Evolutionary conservation across 495 filamentous ascomycete species (phyloP).

Genomic region (Podospora pseudoanserina): DNA sequence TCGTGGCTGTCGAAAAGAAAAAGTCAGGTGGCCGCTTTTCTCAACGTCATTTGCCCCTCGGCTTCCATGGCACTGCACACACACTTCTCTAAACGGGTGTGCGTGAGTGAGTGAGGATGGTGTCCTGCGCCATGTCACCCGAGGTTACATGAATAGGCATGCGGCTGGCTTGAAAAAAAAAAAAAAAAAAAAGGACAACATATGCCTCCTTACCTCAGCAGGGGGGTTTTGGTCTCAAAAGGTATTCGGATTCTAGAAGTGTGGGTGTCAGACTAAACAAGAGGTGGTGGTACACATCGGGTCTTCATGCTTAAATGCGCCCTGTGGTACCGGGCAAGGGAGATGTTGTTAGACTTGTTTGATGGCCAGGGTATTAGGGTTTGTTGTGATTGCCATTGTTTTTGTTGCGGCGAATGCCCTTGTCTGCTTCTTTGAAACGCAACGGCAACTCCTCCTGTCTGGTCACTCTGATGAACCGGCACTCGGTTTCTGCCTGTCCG

Average conservation of each 20-base stretch:
- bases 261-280: constrained; percentile 9
- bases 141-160: background rate
- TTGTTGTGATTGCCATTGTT: background rate
- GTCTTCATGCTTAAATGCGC: constrained; percentile 21
- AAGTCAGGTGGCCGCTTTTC: background rate
- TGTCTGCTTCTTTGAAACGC: constrained; percentile 1
- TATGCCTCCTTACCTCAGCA: background rate
- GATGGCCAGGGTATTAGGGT: background rate
- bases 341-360: background rate
- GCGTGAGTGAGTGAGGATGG: background rate
- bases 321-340: constrained; percentile 1
- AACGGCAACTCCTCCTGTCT: background rate
- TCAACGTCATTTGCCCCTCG: constrained; percentile 26
- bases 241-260: background rate
- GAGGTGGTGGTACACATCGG: constrained; percentile 13
- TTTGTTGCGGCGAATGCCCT: background rate
- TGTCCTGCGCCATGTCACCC: background rate
- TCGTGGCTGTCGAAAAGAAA: background rate
- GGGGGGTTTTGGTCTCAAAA: background rate
- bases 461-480: too few relatives aligned
- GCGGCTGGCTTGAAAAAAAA: background rate
- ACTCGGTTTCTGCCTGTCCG: background rate
- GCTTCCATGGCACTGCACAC: background rate
- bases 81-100: constrained; percentile 8
- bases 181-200: background rate